These are phyloP conservation scores for Albugo candida DNA, from an alignment of 352 stramenopile species.

Conservation along the genomic window DNA sequence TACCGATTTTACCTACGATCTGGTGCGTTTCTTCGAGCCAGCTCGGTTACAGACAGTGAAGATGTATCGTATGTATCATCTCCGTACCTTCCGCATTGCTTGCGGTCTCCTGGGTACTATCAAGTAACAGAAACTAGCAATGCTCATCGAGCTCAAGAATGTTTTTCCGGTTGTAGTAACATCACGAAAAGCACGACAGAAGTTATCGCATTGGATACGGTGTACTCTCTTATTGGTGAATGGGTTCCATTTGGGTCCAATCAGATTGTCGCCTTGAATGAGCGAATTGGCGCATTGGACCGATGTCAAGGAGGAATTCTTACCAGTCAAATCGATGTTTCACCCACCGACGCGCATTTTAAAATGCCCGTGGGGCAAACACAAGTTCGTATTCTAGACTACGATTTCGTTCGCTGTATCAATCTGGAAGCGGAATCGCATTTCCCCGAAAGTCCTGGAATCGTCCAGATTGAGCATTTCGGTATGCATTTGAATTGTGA, in stretches of 20 bases:
- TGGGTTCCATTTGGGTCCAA: conserved; percentile 96
- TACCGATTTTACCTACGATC: conserved; percentile 56
- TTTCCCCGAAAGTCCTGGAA: conserved; percentile 85
- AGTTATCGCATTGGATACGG: conserved; percentile 88
- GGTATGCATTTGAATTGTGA: conserved; percentile 74
- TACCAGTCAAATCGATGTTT: conserved; percentile 81
- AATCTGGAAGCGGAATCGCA: conserved; percentile 97
- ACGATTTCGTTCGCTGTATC: conserved; percentile 93
- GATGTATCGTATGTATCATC: conserved; percentile 95
- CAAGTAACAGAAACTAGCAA: conserved; percentile 82
- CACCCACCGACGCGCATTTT: conserved; percentile 72
- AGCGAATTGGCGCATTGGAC: conserved; percentile 91
- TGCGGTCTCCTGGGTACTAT: conserved; percentile 76
- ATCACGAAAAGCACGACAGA: conserved; percentile 85
- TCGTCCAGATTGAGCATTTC: conserved; percentile 94
- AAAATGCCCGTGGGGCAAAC: conserved; percentile 83
- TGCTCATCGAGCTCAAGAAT: conserved; percentile 78
- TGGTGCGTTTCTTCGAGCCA: conserved; percentile 76
- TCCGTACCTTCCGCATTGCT: conserved; percentile 90
- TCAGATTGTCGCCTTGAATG: conserved; percentile 94
- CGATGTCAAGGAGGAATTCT: conserved; percentile 93
- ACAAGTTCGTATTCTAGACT: conserved; percentile 91
- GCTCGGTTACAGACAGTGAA: conserved; percentile 90
- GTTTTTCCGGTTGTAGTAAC: conserved; percentile 48
- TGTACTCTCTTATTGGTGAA: conserved; percentile 92